phyloP scores from a whole-genome alignment of 2,329 filamentous ascomycete species.

The Botrytis galanthina region DNA sequence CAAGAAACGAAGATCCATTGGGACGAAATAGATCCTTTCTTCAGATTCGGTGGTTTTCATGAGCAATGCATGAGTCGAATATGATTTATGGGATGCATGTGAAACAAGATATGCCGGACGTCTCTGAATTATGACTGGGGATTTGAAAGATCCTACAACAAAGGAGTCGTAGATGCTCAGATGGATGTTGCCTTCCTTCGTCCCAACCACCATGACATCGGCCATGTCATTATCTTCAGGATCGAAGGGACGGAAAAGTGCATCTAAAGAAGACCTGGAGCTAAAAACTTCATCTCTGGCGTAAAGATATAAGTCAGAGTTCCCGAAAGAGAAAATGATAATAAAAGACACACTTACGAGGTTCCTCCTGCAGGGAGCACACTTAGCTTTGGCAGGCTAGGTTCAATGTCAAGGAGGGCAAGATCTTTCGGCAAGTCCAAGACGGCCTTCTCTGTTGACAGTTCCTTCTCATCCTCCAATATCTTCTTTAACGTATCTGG shows the following conservation, averaged over 20 bases:
- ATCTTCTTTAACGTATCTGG: conserved; percentile 29
- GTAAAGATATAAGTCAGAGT: conserved; percentile 1
- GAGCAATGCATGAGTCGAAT: conserved; percentile 75
- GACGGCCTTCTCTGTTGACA: conserved; percentile 22
- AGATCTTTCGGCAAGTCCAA: conserved; percentile 68
- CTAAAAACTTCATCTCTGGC: conserved; percentile 40
- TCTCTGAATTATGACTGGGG: conserved; percentile 39
- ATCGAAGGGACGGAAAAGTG: conserved; percentile 41
- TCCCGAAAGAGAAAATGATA: neutral
- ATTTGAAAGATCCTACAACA: conserved; percentile 65
- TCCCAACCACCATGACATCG: conserved; percentile 74
- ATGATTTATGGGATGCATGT: conserved; percentile 70
- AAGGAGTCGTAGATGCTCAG: conserved; percentile 85
- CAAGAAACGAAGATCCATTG: conserved; percentile 81
- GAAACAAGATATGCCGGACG: conserved; percentile 42
- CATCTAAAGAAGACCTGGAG: conserved; percentile 38
- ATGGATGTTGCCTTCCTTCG: conserved; percentile 67
- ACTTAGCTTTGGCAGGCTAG: conserved; percentile 72
- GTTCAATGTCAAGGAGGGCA: conserved; percentile 72
- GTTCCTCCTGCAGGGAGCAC: conserved; percentile 64
- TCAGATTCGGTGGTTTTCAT: conserved; percentile 47
- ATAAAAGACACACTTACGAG: conserved; percentile 48
- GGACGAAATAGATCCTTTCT: conserved; percentile 58
- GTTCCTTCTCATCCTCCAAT: conserved; percentile 22
- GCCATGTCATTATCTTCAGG: conserved; percentile 69